Evolutionary conservation across 306 rosid genomes (phyloP).

Genomic region (Inga leiocalycina): DNA sequence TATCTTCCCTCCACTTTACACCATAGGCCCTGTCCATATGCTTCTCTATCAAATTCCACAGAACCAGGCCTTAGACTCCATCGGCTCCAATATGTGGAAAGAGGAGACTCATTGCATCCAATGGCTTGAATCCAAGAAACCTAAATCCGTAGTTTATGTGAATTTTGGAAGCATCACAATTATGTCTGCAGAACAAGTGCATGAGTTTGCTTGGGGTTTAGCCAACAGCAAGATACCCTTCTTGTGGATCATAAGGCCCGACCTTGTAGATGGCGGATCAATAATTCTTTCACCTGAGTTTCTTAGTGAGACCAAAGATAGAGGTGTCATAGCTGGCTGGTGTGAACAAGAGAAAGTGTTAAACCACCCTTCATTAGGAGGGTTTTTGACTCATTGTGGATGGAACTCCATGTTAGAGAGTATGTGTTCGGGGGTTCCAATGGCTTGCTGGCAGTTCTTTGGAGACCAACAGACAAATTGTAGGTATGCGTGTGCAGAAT

Average conservation of each 20-base stretch:
- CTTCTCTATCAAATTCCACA: background rate
- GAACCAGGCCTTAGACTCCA: background rate
- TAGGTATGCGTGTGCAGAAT: constrained; percentile 14
- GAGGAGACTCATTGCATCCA: constrained; percentile 8
- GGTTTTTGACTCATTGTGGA: constrained; percentile 3
- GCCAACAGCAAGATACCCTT: background rate
- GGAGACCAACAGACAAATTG: constrained; percentile 13
- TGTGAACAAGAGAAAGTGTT: constrained; percentile 32
- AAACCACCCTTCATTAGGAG: constrained; percentile 1
- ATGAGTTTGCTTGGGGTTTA: constrained; percentile 1
- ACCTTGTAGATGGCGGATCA: background rate
- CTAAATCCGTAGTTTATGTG: background rate
- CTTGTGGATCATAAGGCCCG: constrained; percentile 8
- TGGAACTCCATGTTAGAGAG: constrained; percentile 2
- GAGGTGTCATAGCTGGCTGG: constrained; percentile 29
- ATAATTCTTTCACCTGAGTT: constrained; percentile 4
- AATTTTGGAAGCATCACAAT: background rate
- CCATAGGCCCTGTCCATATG: constrained; percentile 11
- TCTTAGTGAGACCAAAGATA: constrained; percentile 7
- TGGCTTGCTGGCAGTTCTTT: constrained; percentile 36
- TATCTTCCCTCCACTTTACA: background rate
- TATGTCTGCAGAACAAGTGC: background rate
- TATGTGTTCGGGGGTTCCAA: constrained; percentile 21
- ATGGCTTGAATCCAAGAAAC: constrained; percentile 31
- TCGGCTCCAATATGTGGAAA: constrained; percentile 20